Evolutionary conservation across 257 asterid species (phyloP), one percentile per base, ranked within the genome.

Genomic region (Nicotiana undulata): DNA sequence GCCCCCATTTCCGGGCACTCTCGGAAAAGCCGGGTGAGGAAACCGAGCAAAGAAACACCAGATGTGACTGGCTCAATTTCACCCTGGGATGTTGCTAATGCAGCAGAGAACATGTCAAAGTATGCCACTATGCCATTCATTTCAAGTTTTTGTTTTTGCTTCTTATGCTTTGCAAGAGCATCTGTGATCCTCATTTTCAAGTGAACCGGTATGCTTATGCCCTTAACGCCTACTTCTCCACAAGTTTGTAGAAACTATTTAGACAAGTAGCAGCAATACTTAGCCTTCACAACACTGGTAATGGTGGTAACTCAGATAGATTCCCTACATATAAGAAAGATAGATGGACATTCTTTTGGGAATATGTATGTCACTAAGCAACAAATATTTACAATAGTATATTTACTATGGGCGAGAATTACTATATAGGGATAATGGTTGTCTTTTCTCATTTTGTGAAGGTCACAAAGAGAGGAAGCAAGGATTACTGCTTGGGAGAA

Each of bases 401-500:
- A 72, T 72, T n/a, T 15, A 68, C 20, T 70, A 70, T 12, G 37
- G 24, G 59, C 13, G 13, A 44, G 22, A 0, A 44, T 0, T 11
- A 44, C 32, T 20, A 46, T 13, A 46, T 46, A 24, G 51, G 15
- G 1, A 24, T 74, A 49, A 74, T 16, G 9, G 9, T 74, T 4
- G 4, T 70, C 37, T 22, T 22, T 44, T 20, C n/a, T 68, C 79
- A 26, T 24, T 44, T 46, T 49, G 44, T 16, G 40, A 46, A 74
- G 92, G 90, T 76, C 88, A 67, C 91, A 84, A 70, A 85, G 93
- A 80, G 97, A 90, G 86, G 93, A 89, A 86, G 93, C 91, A 0
- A 92, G 90, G 87, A 90, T 92, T 63, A 63, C 81, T 70, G 92
- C 93, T 10, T 92, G 97, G 97, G 97, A 92, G 89, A 92, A 92